Percentiles rank a stretch among this genome's conserved stretches.
These are phyloP conservation scores for Nothopassalora personata DNA, from an alignment of 2,329 filamentous ascomycete genomes.

Conservation along the genomic window DNA sequence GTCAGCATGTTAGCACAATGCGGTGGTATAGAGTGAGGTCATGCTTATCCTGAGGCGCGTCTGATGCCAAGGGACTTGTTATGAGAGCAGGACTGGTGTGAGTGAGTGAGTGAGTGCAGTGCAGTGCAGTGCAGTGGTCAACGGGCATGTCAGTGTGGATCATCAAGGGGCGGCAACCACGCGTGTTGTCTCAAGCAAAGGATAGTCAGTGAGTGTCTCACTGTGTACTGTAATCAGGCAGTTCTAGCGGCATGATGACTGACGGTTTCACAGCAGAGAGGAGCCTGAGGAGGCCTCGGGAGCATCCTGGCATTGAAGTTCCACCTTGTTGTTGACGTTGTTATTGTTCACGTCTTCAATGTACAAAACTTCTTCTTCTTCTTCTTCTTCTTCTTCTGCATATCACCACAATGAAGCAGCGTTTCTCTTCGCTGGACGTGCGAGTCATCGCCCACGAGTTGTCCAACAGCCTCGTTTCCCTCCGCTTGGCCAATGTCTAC, in stretches of 20 bases:
- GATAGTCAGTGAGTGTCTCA: background rate
- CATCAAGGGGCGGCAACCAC: background rate
- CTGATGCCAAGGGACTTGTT: background rate
- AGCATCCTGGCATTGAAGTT: no score
- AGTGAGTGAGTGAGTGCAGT: no score
- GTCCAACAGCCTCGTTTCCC: slow-evolving; percentile 64
- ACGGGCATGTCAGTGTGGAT: background rate
- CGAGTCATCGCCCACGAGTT: slow-evolving; percentile 92
- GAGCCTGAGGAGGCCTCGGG: no score
- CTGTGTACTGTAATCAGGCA: background rate
- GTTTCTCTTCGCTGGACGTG: slow-evolving; percentile 74
- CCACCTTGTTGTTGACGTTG: no score
- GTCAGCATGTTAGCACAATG: background rate
- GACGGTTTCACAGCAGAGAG: background rate
- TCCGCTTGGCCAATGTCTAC: slow-evolving; percentile 90
- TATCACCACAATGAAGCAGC: slow-evolving; percentile 61
- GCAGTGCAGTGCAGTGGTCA: background rate
- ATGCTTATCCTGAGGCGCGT: background rate
- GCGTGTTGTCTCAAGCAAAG: background rate
- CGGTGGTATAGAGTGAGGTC: background rate
- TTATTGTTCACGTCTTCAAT: no score
- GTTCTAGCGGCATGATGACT: background rate
- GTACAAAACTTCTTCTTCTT: no score
- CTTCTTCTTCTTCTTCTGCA: background rate
- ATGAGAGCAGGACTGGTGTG: background rate